Base-by-base conservation (phyloP, 805 yeast species). In the Metschnikowia rubicola region DNA sequence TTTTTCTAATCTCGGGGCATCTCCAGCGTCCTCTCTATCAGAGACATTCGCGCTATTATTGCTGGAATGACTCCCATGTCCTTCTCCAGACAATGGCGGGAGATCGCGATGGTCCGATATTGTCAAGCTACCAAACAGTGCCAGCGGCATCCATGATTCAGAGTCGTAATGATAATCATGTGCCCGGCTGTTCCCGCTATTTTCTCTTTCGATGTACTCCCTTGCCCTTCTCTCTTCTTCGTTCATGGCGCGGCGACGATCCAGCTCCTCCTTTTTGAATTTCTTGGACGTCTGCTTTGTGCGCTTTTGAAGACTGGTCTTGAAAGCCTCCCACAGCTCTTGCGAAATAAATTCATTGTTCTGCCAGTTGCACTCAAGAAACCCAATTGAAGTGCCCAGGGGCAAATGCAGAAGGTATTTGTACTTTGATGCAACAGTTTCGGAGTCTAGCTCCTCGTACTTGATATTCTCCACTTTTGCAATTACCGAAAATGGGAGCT, bases 401-500 rank as follows among this genome's bases (percentile, higher is more conserved):
- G 99, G 97, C 19, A 90, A 66, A 64, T 92, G 92, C 0, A 86
- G 76, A 47, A 94, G 66, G 62, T 86, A 89, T 63, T 89, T 91
- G 62, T 76, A 76, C 54, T 83, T 80, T 43, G 78, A 77, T 2
- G 79, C 37, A 57, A 58, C 85, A 53, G 80, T 80, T 12, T 79
- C 83, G 0, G 84, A 78, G 2, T 84, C 78, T 17, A 85, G 72
- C 21, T 78, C 78, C 33, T 86, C 95, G 59, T 77, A 78, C 40
- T 71, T 77, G 34, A 92, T 78, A 60, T 83, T 84, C 55, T 88
- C 96, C 7, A 91, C 77, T 35, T 74, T 77, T 9, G 80, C 78
- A 4, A 77, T 65, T 9, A 92, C 60, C 1, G 78, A 67, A 5
- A 84, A 62, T 0, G 99, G 99, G 54, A 92, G 81, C 15, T 73